Evolutionary conservation across 345 rosid genomes (phyloP).

Genomic region (Lumnitzera littorea): DNA sequence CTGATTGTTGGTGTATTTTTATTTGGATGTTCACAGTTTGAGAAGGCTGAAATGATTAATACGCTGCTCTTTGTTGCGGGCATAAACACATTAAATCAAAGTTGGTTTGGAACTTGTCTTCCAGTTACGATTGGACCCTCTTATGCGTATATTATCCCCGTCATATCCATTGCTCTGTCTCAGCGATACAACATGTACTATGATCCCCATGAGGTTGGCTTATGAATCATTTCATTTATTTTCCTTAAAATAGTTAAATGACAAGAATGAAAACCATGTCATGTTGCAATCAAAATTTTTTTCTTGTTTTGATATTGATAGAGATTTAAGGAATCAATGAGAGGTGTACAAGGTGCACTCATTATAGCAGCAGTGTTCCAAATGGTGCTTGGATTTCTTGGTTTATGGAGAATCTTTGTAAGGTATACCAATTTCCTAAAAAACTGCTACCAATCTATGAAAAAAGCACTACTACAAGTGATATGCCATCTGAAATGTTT

Average conservation of each 20-base stretch:
- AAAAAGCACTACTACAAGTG: background rate
- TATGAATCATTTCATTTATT: background rate
- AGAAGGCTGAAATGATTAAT: conserved; percentile 78
- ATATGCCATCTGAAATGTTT: background rate
- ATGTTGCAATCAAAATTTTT: background rate
- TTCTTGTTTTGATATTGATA: conserved; percentile 15
- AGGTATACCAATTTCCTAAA: conserved; percentile 29
- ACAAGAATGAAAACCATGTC: background rate
- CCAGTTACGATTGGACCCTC: conserved; percentile 87
- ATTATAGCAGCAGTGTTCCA: conserved; percentile 57
- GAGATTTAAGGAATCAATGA: conserved; percentile 63
- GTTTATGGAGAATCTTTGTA: conserved; percentile 69
- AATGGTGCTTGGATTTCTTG: conserved; percentile 66
- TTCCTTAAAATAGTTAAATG: background rate
- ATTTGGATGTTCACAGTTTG: conserved; percentile 30
- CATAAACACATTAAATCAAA: conserved; percentile 64
- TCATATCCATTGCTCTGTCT: conserved; percentile 56
- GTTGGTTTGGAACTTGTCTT: conserved; percentile 67
- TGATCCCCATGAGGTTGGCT: conserved; percentile 48
- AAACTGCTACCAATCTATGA: background rate
- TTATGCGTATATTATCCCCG: conserved; percentile 62
- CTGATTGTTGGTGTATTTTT: background rate
- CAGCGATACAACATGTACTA: conserved; percentile 20
- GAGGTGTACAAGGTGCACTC: conserved; percentile 75
- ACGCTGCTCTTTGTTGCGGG: conserved; percentile 72